Evolutionary conservation across 495 filamentous ascomycete genomes (phyloP).

Genomic region (Penicillium samsonianum): DNA sequence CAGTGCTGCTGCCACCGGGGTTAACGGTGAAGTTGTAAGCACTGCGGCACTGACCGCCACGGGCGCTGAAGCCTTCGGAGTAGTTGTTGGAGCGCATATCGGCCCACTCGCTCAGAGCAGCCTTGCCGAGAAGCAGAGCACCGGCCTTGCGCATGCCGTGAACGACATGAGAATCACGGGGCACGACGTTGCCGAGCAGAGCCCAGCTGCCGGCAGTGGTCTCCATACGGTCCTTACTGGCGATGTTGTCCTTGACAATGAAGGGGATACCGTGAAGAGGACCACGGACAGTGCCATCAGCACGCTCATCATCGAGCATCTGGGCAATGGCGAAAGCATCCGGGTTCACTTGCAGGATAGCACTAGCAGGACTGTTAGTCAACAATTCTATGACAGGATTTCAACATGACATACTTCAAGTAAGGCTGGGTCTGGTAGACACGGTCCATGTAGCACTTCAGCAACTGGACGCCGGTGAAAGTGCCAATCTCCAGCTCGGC

Average conservation of each 20-base stretch:
- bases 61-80: conserved; percentile 66
- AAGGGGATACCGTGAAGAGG: conserved; percentile 74
- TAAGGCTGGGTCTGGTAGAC: conserved; percentile 56
- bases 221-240: conserved; percentile 67
- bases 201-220: conserved; percentile 62
- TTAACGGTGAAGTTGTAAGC: conserved; percentile 71
- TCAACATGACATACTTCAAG: conserved; percentile 52
- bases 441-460: conserved; percentile 55
- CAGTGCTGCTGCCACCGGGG: conserved; percentile 66
- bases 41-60: conserved; percentile 65
- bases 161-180: conserved; percentile 66
- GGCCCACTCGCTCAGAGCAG: conserved; percentile 72
- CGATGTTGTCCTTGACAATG: conserved; percentile 76
- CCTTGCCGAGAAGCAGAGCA: conserved; percentile 68
- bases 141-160: conserved; percentile 61
- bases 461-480: conserved; percentile 51
- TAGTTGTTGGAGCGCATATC: conserved; percentile 72
- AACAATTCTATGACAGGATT: not conserved
- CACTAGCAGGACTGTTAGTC: conserved; percentile 28
- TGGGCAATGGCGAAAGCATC: conserved; percentile 60
- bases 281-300: conserved; percentile 53
- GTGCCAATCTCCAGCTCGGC: conserved; percentile 37
- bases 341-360: conserved; percentile 63
- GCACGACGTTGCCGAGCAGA: conserved; percentile 63
- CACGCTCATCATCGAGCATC: conserved; percentile 59